Conservation (phyloP, 2,329 filamentous ascomycete species). For the Colletotrichum graminicola region DNA sequence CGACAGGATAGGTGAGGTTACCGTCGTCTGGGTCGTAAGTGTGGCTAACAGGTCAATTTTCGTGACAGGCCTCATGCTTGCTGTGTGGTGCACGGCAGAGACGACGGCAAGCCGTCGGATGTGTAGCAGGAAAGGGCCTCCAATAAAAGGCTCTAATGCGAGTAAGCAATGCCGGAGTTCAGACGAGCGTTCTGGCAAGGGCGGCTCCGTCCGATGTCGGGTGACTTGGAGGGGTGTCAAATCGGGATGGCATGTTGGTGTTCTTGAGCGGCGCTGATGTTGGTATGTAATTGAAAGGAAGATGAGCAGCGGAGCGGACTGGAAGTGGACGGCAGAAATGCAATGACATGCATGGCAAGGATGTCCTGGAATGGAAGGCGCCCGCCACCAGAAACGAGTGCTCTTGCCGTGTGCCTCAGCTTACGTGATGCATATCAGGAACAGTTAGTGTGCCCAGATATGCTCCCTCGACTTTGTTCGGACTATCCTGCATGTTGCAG, state of each 20-base stretch:
- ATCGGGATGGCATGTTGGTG: neutral
- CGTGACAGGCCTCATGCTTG: conserved; percentile 29
- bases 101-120: neutral
- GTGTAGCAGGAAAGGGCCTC: neutral
- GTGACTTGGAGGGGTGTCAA: neutral
- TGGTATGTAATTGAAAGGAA: conserved; percentile 9
- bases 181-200: neutral
- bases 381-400: neutral
- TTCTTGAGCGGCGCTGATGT: neutral
- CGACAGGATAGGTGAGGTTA: neutral
- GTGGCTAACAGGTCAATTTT: conserved; percentile 20
- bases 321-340: neutral
- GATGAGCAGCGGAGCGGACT: neutral
- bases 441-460: neutral
- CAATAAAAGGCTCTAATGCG: neutral
- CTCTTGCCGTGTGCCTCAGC: neutral
- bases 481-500: neutral
- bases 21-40: neutral
- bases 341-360: conserved; percentile 18
- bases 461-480: neutral
- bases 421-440: neutral
- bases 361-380: conserved; percentile 14
- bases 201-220: conserved; percentile 10
- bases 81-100: neutral
- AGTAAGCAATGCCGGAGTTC: conserved; percentile 5